Percentiles rank a stretch among this genome's conserved stretches.
These are phyloP conservation scores for Pilaira anomala DNA, from an alignment of 192 early-diverging fungal species.

Conservation along the genomic window DNA sequence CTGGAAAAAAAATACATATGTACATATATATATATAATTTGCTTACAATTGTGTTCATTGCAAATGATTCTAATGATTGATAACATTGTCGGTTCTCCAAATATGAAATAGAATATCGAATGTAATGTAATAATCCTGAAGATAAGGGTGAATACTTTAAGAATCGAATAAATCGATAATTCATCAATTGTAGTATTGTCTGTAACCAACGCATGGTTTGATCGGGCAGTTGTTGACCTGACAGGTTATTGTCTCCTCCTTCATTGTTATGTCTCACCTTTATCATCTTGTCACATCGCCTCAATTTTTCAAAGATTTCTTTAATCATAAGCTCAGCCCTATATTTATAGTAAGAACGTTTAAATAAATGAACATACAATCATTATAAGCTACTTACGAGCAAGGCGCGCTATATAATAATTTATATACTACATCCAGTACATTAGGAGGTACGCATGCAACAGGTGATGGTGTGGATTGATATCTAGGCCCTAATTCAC, in stretches of 20 bases:
- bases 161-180: conserved; percentile 68
- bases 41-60: conserved; percentile 52
- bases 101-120: conserved; percentile 64
- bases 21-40: conserved; percentile 39
- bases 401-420: conserved; percentile 72
- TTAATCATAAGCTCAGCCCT: conserved; percentile 65
- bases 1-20: background rate
- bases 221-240: conserved; percentile 33
- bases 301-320: conserved; percentile 69
- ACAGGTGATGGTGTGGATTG: conserved; percentile 50
- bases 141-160: conserved; percentile 68
- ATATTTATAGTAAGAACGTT: conserved; percentile 11
- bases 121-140: conserved; percentile 61
- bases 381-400: conserved; percentile 42
- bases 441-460: conserved; percentile 68
- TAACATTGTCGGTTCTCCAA: conserved; percentile 66
- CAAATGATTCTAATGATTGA: conserved; percentile 65
- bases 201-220: conserved; percentile 63
- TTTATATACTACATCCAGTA: conserved; percentile 75
- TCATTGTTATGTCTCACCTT: conserved; percentile 41
- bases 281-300: conserved; percentile 62
- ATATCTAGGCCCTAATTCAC: conserved; percentile 56
- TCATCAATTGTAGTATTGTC: conserved; percentile 70
- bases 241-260: background rate
- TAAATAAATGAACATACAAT: background rate